Evolutionary conservation across 257 asterid genomes (phyloP), one percentile per base, ranked within the genome.

Genomic region (Solanum chmielewskii): DNA sequence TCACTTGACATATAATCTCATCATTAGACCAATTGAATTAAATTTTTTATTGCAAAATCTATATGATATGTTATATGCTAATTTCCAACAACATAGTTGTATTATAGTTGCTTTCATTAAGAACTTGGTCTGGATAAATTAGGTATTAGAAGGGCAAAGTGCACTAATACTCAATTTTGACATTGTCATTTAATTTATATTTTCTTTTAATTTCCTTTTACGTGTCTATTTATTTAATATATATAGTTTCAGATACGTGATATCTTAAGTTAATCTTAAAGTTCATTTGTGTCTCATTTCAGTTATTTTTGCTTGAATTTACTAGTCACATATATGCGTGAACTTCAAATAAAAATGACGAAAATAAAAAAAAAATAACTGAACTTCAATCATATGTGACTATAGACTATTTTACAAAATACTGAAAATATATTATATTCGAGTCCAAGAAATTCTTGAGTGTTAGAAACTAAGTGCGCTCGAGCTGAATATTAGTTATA

Each of bases 351-450:
- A 68, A 14, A 64, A 11, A n/a, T 4, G 2, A n/a, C 0, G 5
- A 4, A 68, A 13, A 3, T 66, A 0, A 0, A 7, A 13, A 4
- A 27, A 27, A 68, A 59, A 25, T 13, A 3, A 68, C 1, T 68
- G 0, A 27, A 13, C 21, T 68, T 68, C 10, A 13, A 0, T 7
- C 1, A 25, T 66, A 25, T 25, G 2, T 66, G 12, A 66, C 2
- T 25, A 12, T 25, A 25, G n/a, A 25, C 10, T 11, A 23, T n/a
- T 64, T 64, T 64, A 0, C 2, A 23, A 64, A 64, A 25, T 10
- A 62, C 1, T 5, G 33, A 0, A n/a, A 1, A 64, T 12, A 64
- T 64, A 64, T 25, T 64, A 64, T n/a, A 11, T 1, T 0, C 4
- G 1, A 16, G 18, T 64, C 29, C 0, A 5, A 23, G 71, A 64